Evolutionary conservation across 352 stramenopile species (phyloP).

Genomic region (Pythium dissimile): DNA sequence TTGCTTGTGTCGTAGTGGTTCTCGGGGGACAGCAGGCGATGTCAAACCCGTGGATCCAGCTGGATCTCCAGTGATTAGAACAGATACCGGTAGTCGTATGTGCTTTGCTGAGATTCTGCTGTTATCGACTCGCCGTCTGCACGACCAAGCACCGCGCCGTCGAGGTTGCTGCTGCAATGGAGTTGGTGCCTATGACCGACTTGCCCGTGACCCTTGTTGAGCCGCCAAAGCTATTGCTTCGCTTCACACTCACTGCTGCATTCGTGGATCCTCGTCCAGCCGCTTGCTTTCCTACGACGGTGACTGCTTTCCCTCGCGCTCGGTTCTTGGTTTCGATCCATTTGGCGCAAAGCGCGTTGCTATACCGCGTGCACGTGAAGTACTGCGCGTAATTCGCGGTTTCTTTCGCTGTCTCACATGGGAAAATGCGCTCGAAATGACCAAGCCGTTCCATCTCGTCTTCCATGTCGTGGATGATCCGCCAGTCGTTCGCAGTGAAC

Average conservation of each 20-base stretch:
- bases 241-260: not conserved
- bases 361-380: conserved; percentile 63
- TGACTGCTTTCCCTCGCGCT: not conserved
- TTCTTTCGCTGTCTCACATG: conserved; percentile 19
- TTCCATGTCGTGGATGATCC: conserved; percentile 60
- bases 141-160: not conserved
- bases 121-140: not conserved
- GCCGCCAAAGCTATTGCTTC: conserved; percentile 9
- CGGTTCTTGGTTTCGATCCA: conserved; percentile 45
- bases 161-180: not conserved
- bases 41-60: conserved; percentile 2
- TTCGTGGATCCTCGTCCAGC: not conserved
- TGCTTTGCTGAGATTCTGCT: not conserved
- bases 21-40: not conserved
- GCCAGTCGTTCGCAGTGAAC: conserved; percentile 53
- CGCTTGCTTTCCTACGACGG: too few relatives aligned
- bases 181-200: not conserved
- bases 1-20: conserved; percentile 7
- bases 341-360: conserved; percentile 55
- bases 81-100: too few relatives aligned
- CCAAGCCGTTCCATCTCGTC: conserved; percentile 67
- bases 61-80: too few relatives aligned
- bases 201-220: not conserved
- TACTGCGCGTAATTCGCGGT: conserved; percentile 34
- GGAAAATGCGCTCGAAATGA: conserved; percentile 75